Conservation (phyloP, 208 protist genomes). For the Trichomonas tenax region DNA sequence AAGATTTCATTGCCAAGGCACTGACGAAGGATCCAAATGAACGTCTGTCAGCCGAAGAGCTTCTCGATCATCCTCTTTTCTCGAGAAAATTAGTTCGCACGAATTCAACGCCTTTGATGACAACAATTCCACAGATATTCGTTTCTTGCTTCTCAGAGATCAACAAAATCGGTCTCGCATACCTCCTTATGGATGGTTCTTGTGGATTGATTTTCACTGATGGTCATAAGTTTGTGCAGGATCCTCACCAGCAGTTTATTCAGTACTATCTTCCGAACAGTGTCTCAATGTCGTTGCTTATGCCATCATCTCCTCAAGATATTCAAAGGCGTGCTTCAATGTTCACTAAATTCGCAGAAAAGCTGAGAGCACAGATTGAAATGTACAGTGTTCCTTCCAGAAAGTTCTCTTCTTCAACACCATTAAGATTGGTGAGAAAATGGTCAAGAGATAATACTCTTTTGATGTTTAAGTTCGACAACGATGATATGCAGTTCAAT, state of each 20-base stretch:
- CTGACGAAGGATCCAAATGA: background rate
- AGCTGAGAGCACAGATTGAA: background rate
- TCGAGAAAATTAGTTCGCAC: background rate
- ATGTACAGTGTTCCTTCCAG: background rate
- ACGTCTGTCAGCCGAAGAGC: background rate
- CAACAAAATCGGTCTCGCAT: background rate
- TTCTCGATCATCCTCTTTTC: background rate
- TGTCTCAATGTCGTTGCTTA: background rate
- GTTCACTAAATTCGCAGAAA: background rate
- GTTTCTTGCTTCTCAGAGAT: background rate
- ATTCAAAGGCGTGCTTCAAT: background rate
- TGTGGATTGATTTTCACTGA: background rate
- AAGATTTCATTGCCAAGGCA: background rate
- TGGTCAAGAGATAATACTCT: background rate
- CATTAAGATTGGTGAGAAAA: background rate
- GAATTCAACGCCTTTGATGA: background rate
- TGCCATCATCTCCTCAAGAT: background rate
- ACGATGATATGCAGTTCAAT: background rate
- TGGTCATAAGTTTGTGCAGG: background rate
- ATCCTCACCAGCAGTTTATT: background rate
- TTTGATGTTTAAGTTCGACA: background rate
- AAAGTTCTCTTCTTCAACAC: background rate
- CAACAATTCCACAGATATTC: background rate
- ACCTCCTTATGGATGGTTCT: background rate
- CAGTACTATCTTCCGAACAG: background rate